Percentiles rank a stretch among this genome's conserved stretches.
These are phyloP conservation scores for Metschnikowia proteae DNA, from an alignment of 805 yeast genomes.

Conservation along the genomic window DNA sequence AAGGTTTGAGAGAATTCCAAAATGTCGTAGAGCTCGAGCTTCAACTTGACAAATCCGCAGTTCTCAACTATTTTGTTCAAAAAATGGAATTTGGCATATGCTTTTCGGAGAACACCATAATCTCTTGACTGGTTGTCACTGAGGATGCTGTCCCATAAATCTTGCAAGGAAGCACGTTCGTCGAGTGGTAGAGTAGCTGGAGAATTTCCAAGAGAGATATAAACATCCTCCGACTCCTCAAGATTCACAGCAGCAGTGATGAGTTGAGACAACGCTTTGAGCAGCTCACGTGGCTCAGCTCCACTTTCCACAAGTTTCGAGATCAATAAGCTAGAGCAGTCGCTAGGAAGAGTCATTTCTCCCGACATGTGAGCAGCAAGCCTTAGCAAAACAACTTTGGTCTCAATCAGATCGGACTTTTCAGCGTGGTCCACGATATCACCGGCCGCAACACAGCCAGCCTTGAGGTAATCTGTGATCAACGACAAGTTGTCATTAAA, in stretches of 20 bases:
- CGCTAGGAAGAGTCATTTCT: slow-evolving; percentile 3
- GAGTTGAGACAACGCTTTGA: not conserved
- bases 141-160: slow-evolving; percentile 6
- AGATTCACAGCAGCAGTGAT: not conserved
- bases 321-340: slow-evolving; percentile 15
- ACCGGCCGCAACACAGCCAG: not conserved
- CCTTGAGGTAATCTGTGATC: slow-evolving; percentile 21
- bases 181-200: not conserved
- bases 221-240: not conserved
- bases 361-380: slow-evolving; percentile 2
- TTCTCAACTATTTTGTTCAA: slow-evolving; percentile 23
- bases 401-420: slow-evolving; percentile 3
- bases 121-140: slow-evolving; percentile 21
- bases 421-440: slow-evolving; percentile 4
- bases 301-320: slow-evolving; percentile 17
- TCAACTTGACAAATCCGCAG: slow-evolving; percentile 3
- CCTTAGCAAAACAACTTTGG: slow-evolving; percentile 4
- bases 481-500: slow-evolving; percentile 12
- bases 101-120: slow-evolving; percentile 17
- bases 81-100: slow-evolving; percentile 24
- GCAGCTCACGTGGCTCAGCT: not conserved
- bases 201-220: not conserved
- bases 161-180: not conserved
- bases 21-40: slow-evolving; percentile 16
- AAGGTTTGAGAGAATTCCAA: slow-evolving; percentile 16